These are phyloP conservation scores for Hygrophorus russula DNA, from an alignment of 768 basidiomycete genomes.

Conservation along the genomic window DNA sequence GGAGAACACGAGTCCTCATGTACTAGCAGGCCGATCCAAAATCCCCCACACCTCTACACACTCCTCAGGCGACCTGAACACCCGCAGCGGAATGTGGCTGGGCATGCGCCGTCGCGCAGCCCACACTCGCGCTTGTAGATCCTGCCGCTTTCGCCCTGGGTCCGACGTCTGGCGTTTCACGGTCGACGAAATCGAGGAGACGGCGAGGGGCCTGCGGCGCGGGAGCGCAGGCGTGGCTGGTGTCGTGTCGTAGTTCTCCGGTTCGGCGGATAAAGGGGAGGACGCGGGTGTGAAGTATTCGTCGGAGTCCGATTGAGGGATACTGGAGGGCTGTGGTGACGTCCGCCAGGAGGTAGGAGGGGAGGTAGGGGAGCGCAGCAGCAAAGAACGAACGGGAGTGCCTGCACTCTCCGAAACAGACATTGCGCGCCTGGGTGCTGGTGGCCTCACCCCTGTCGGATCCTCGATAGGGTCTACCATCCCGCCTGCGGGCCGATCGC, in stretches of 20 bases:
- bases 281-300: slow-evolving; percentile 14
- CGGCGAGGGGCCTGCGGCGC: not conserved
- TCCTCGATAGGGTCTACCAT: slow-evolving; percentile 23
- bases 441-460: slow-evolving; percentile 45
- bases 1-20: no score
- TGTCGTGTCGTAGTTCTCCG: not conserved
- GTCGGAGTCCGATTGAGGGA: not conserved
- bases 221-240: not conserved
- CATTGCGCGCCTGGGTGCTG: slow-evolving; percentile 13
- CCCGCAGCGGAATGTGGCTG: slow-evolving; percentile 40
- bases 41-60: slow-evolving; percentile 51
- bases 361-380: slow-evolving; percentile 1
- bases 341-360: no score
- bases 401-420: slow-evolving; percentile 4
- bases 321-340: no score
- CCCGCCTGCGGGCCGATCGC: slow-evolving; percentile 26
- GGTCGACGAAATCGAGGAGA: not conserved
- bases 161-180: slow-evolving; percentile 20
- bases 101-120: slow-evolving; percentile 51
- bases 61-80: slow-evolving; percentile 61
- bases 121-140: slow-evolving; percentile 56
- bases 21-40: slow-evolving; percentile 18
- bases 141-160: slow-evolving; percentile 41
- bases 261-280: slow-evolving; percentile 15
- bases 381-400: not conserved